Evolutionary conservation across 2,329 filamentous ascomycete species (phyloP).

Genomic region (Grosmannia penicillata): DNA sequence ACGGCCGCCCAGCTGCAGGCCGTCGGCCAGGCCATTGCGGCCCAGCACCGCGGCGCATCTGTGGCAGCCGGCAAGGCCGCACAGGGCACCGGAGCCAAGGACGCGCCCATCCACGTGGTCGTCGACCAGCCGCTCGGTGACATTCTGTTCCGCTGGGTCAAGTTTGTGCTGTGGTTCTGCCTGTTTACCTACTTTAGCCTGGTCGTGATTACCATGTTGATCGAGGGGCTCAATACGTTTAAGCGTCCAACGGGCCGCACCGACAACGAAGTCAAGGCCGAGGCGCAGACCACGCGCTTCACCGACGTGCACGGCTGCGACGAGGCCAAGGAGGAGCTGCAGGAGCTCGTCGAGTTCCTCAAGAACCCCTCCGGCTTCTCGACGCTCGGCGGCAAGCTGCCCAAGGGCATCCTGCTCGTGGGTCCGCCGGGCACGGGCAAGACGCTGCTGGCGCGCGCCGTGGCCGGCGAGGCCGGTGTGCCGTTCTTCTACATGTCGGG

Average conservation of each 20-base stretch:
- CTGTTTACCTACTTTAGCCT: conserved; percentile 68
- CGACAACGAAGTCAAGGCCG: conserved; percentile 73
- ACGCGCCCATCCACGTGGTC: conserved; percentile 83
- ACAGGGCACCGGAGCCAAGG: conserved; percentile 54
- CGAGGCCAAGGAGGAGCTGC: conserved; percentile 94
- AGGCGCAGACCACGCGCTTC: conserved; percentile 85
- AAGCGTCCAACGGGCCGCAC: conserved; percentile 60
- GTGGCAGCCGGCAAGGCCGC: conserved; percentile 36
- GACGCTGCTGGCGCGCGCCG: conserved; percentile 84
- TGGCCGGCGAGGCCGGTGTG: conserved; percentile 91
- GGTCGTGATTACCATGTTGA: conserved; percentile 63
- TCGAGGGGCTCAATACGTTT: conserved; percentile 66
- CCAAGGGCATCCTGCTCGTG: conserved; percentile 89
- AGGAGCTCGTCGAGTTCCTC: conserved; percentile 92
- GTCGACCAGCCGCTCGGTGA: conserved; percentile 78
- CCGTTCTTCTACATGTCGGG: conserved; percentile 99
- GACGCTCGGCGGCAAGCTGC: conserved; percentile 86
- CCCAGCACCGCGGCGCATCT: conserved; percentile 52
- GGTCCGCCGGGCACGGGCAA: conserved; percentile 96
- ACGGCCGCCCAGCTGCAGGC: conserved; percentile 56
- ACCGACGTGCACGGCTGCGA: conserved; percentile 92
- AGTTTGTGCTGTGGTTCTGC: conserved; percentile 66
- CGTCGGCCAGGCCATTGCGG: conserved; percentile 68
- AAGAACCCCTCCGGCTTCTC: conserved; percentile 89
- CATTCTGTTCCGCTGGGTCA: conserved; percentile 79